Evolutionary conservation across 805 yeast species (phyloP).

Genomic region (Metschnikowia lunata): DNA sequence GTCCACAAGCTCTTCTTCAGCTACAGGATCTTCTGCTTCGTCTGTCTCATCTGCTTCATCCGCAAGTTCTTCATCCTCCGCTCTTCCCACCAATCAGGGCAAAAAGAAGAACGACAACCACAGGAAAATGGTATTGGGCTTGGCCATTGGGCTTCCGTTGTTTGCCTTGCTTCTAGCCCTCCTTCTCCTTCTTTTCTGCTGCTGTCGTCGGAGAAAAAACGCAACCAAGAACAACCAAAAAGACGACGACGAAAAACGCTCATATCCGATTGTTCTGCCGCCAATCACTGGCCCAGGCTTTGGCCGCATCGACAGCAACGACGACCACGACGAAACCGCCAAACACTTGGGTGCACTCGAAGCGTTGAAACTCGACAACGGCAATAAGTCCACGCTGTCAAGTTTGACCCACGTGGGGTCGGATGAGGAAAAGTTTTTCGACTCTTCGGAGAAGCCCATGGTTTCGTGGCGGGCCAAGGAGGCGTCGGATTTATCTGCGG

Average conservation of each 20-base stretch:
- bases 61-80: conserved; percentile 22
- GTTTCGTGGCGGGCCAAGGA: conserved; percentile 43
- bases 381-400: conserved; percentile 35
- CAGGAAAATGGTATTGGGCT: conserved; percentile 75
- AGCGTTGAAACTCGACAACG: conserved; percentile 46
- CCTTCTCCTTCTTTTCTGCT: conserved; percentile 46
- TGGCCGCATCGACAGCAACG: conserved; percentile 25
- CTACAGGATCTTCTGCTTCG: conserved; percentile 26
- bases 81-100: conserved; percentile 22
- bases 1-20: conserved; percentile 18
- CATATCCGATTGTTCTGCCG: conserved; percentile 8
- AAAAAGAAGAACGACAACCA: conserved; percentile 21
- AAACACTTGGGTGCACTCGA: conserved; percentile 47
- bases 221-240: conserved; percentile 10
- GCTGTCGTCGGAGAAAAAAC: conserved; percentile 41
- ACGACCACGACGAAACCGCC: conserved; percentile 23
- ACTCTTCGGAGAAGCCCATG: conserved; percentile 35
- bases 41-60: conserved; percentile 25
- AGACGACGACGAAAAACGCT: conserved; percentile 5
- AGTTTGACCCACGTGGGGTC: conserved; percentile 53
- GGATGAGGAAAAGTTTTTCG: conserved; percentile 23
- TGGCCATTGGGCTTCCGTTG: conserved; percentile 82
- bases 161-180: conserved; percentile 47
- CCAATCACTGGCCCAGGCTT: conserved; percentile 34
- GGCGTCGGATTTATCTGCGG: conserved; percentile 24